These are phyloP conservation scores for Citrullus amarus DNA, from an alignment of 306 rosid species.

Conservation along the genomic window DNA sequence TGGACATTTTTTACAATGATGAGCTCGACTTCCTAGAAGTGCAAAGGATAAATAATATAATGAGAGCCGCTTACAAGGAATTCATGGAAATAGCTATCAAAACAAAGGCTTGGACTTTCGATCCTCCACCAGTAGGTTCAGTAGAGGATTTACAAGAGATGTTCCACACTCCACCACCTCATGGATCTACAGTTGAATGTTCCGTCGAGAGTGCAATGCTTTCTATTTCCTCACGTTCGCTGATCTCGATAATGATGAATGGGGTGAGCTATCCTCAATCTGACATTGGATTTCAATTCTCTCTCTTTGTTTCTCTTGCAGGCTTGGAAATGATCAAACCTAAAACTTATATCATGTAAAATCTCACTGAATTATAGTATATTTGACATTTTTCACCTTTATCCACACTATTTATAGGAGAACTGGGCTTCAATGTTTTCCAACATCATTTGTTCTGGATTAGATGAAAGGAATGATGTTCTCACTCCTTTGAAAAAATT, in stretches of 20 bases:
- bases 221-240: neutral
- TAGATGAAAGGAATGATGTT: neutral
- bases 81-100: conserved; percentile 11
- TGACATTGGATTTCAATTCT: neutral
- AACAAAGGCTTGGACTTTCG: conserved; percentile 9
- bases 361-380: neutral
- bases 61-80: conserved; percentile 19
- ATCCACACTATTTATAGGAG: neutral
- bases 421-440: conserved; percentile 12
- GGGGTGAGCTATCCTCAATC: conserved; percentile 13
- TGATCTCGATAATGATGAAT: conserved; percentile 2
- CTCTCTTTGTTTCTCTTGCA: neutral
- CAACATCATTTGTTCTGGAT: conserved; percentile 5
- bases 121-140: conserved; percentile 8
- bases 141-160: conserved; percentile 14
- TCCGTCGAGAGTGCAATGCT: neutral
- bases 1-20: neutral
- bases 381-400: neutral
- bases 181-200: conserved; percentile 11
- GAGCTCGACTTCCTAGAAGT: conserved; percentile 5
- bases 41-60: conserved; percentile 16
- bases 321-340: neutral
- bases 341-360: neutral
- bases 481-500: neutral
- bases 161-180: conserved; percentile 9